Evolutionary conservation across 805 yeast species (phyloP), one percentile per base, ranked within the genome.

Genomic region (Metschnikowia chrysomelidarum): DNA sequence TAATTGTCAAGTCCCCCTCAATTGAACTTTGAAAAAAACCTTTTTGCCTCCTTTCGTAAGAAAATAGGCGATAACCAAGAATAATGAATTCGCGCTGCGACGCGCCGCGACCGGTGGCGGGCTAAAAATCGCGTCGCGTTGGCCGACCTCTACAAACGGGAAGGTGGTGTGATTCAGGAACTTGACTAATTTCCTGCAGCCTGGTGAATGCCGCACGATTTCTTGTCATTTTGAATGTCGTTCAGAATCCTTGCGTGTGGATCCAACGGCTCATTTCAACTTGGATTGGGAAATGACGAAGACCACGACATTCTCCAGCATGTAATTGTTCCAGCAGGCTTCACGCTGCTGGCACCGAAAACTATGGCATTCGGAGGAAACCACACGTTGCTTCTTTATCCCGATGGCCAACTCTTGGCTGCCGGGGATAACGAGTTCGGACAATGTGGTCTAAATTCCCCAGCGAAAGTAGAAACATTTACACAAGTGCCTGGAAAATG

Each of bases 321-420:
- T 20, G 47, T 40, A 8, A 19, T 22, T 6, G 16, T 26, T 47
- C 56, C 15, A 43, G 32, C 8, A 57, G 71, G 26, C 30, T 43
- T 13, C 48, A 54, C 20, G 32, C 17, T 2, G 18, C 47, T 12
- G 32, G 36, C 7, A n/a, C 71, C 80, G 0, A 35, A 51, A 31
- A 64, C 67, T 45, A 64, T 88, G 9, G 72, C 69, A 0, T 78
- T 88, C 48, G 97, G 96, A 4, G 97, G 98, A 0, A 89, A 89
- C 49, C 97, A 91, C 54, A 81, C 95, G 0, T 48, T 86, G 12
- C 42, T 87, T 2, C 54, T 87, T 6, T 54, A 74, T 9, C 63
- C 58, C 1, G 59, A 69, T 30, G 91, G 91, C 1, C 54, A 59
- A 0, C 55, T 81, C 1, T 79, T 58, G 43, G 74, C 73, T 0